phyloP scores from a whole-genome alignment of 2,329 filamentous ascomycete species.

The Fusarium buharicum region DNA sequence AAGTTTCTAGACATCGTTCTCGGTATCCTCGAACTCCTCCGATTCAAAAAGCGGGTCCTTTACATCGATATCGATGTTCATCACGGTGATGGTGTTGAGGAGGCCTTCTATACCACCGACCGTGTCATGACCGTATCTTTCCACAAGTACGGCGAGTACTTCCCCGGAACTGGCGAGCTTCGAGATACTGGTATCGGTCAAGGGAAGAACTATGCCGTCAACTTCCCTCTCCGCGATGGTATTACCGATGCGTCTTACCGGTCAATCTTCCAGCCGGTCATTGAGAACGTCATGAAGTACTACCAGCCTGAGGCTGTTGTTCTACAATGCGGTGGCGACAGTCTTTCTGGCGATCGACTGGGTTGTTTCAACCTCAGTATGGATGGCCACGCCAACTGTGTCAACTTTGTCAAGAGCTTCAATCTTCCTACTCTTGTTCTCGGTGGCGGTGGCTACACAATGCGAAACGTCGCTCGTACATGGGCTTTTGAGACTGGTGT shows the following conservation, averaged over 20 bases:
- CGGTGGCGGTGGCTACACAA: constrained; percentile 95
- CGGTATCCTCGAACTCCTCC: constrained; percentile 90
- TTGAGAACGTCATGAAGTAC: constrained; percentile 84
- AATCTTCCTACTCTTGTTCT: constrained; percentile 88
- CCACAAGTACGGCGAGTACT: constrained; percentile 97
- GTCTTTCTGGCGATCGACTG: constrained; percentile 89
- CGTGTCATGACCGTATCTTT: constrained; percentile 93
- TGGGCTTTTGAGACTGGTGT: constrained; percentile 98
- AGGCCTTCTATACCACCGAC: constrained; percentile 92
- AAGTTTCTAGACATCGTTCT: constrained; percentile 83
- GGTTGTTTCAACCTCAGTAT: constrained; percentile 99
- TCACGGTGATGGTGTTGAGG: constrained; percentile 91
- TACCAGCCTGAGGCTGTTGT: constrained; percentile 94
- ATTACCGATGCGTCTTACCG: constrained; percentile 92
- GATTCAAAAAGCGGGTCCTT: constrained; percentile 91
- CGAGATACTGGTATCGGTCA: constrained; percentile 87
- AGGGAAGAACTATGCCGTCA: constrained; percentile 89
- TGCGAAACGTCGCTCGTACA: constrained; percentile 94
- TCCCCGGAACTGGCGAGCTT: constrained; percentile 89
- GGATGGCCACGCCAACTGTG: constrained; percentile 92
- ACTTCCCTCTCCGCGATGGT: constrained; percentile 90
- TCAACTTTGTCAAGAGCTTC: constrained; percentile 89
- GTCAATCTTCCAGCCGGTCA: constrained; percentile 90
- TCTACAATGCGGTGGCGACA: constrained; percentile 95
- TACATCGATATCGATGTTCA: constrained; percentile 98